Percentiles rank a stretch among this genome's conserved stretches.
Evolutionary conservation across 371 early-diverging fungal genomes (phyloP).

Genomic region (Fennellomyces sp.): DNA sequence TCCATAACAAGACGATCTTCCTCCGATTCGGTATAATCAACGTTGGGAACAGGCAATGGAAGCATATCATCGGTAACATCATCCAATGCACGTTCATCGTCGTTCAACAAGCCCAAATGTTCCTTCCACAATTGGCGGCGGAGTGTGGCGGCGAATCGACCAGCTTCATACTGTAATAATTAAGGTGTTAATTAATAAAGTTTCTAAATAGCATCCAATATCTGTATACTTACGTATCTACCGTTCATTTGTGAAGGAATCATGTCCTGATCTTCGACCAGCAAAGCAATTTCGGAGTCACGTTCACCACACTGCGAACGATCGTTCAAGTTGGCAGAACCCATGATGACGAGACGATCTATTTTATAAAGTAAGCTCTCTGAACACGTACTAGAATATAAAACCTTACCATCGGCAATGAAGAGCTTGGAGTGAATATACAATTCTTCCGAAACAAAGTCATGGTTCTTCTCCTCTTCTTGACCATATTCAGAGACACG

Average conservation of each 20-base stretch:
- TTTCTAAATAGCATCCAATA: neutral
- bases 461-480: slow-evolving; percentile 34
- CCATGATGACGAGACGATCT: slow-evolving; percentile 81
- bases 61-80: slow-evolving; percentile 51
- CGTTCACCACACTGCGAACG: slow-evolving; percentile 88
- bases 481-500: slow-evolving; percentile 23
- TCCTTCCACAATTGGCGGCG: slow-evolving; percentile 83
- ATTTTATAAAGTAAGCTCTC: neutral
- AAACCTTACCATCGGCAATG: slow-evolving; percentile 79
- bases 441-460: slow-evolving; percentile 81
- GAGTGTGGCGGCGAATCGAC: slow-evolving; percentile 72
- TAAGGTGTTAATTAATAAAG: neutral
- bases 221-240: slow-evolving; percentile 57
- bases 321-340: slow-evolving; percentile 93
- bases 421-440: slow-evolving; percentile 93
- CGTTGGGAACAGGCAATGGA: slow-evolving; percentile 47
- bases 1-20: slow-evolving; percentile 55
- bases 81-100: slow-evolving; percentile 38
- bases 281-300: slow-evolving; percentile 89
- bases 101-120: slow-evolving; percentile 75
- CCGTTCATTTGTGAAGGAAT: slow-evolving; percentile 77
- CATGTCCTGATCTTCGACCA: slow-evolving; percentile 77
- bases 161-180: slow-evolving; percentile 53
- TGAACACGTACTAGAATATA: neutral
- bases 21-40: slow-evolving; percentile 34